Conservation (phyloP, 2,329 filamentous ascomycete genomes). For the Colletotrichum abscissum region DNA sequence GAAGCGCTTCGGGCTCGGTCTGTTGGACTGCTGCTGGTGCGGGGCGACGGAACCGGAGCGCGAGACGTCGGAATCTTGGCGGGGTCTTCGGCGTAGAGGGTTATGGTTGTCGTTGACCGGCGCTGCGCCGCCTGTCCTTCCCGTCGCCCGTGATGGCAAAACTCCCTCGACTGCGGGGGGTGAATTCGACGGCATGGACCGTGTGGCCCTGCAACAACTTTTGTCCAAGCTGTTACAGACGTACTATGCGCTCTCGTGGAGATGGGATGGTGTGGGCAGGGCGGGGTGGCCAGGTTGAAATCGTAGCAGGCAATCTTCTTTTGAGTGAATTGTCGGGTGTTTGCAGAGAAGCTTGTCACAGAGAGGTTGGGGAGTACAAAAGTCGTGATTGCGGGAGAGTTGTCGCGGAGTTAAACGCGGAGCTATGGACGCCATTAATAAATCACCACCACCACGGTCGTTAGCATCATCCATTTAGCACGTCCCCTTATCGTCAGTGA, state of each 20-base stretch:
- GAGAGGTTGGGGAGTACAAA: background rate
- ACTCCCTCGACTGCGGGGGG: constrained; percentile 36
- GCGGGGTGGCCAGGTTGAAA: background rate
- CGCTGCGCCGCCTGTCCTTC: constrained; percentile 27
- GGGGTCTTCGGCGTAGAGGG: constrained; percentile 52
- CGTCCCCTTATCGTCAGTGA: constrained; percentile 22
- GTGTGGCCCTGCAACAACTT: constrained; percentile 37
- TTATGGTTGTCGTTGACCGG: constrained; percentile 41
- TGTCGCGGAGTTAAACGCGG: constrained; percentile 33
- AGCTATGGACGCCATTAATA: constrained; percentile 27
- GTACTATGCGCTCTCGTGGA: constrained; percentile 18
- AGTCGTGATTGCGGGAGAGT: constrained; percentile 19
- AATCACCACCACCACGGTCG: constrained; percentile 28
- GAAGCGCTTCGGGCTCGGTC: constrained; percentile 36
- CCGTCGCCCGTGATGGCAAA: constrained; percentile 36
- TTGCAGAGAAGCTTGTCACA: background rate
- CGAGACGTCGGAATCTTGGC: constrained; percentile 49
- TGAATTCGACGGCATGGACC: constrained; percentile 37
- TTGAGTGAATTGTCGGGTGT: background rate
- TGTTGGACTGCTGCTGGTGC: constrained; percentile 28
- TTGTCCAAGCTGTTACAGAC: constrained; percentile 35
- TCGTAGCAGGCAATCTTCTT: background rate
- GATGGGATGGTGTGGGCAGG: background rate
- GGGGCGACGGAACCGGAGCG: constrained; percentile 38
- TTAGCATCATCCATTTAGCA: constrained; percentile 35